These are phyloP conservation scores for Mycothermus thermophilus DNA, from an alignment of 495 filamentous ascomycete species.

Conservation along the genomic window DNA sequence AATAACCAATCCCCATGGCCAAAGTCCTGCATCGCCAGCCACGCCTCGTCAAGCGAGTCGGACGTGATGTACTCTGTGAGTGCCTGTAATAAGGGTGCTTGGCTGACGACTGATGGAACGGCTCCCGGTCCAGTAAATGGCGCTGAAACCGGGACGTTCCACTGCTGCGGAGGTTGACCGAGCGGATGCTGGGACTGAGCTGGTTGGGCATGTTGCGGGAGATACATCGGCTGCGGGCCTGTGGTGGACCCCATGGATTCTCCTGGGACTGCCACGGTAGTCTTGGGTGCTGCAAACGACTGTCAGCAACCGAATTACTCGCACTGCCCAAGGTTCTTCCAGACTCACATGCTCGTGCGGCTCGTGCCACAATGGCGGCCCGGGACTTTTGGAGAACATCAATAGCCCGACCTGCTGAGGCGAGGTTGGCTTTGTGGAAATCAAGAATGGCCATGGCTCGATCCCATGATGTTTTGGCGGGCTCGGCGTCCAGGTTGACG, in stretches of 20 bases:
- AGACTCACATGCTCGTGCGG: background rate
- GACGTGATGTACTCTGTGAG: background rate
- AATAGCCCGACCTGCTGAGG: slow-evolving; percentile 6
- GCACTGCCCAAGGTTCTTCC: background rate
- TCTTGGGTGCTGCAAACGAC: background rate
- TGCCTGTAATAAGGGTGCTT: slow-evolving; percentile 5
- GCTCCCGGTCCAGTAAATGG: no score
- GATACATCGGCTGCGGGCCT: no score
- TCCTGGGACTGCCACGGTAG: background rate
- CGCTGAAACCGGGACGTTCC: no score
- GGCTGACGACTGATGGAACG: no score
- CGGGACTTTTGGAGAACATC: slow-evolving; percentile 6
- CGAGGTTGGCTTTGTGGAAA: slow-evolving; percentile 3
- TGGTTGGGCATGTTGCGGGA: no score
- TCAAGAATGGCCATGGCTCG: slow-evolving; percentile 8
- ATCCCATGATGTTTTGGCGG: slow-evolving; percentile 9
- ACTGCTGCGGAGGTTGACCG: no score
- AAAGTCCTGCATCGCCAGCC: slow-evolving; percentile 4
- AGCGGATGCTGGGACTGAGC: no score
- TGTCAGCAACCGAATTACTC: background rate
- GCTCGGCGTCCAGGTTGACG: slow-evolving; percentile 6
- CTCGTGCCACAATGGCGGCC: background rate
- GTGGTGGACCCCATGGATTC: no score
- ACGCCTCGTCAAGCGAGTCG: slow-evolving; percentile 3
- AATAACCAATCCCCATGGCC: slow-evolving; percentile 5